Evolutionary conservation across 306 rosid genomes (phyloP), one percentile per base, ranked within the genome.

Genomic region (Sechiopsis laciniata): DNA sequence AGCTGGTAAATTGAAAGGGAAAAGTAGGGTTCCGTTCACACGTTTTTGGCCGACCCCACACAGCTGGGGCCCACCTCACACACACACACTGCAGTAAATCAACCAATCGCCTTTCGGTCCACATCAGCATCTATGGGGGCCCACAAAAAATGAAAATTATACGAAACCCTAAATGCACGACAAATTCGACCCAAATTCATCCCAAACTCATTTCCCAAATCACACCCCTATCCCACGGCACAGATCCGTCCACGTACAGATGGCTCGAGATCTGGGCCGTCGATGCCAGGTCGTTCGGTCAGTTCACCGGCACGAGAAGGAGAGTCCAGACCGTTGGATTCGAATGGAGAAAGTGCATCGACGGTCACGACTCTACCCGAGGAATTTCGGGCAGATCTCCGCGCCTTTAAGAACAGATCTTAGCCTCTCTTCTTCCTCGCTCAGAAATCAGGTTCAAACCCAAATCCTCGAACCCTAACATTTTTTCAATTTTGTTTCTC

Each of bases 361-460:
- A 83, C 82, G 89, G 80, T 0, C 0, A 0, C 1, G 0, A 19
- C 50, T 3, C 70, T 83, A 81, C 89, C 96, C 94, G 80, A 78
- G 59, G 32, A 22, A 64, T 32, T 66, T 13, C 2, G 83, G 98
- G 91, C 88, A 93, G 98, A 93, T 93, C 98, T 83, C 85, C 62
- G 21, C 73, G 90, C 94, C 98, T 93, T 93, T 93, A 93, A 93
- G 96, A 84, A 82, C 87, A 74, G 80, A 76, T 90, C 79, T 37
- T 58, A n/a, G 83, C 88, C 77, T 87, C 78, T 76, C 14, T 60
- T 73, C 45, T 84, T 86, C 80, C 80, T 84, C 94, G 93, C 96
- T 73, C 97, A 86, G 89, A 87, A 72, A 29, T 82, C 82, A 91
- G 90, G 96, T 92, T 84, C 45, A 37, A 37, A 74, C 52, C 59